Conservation (phyloP, 1,284 basidiomycete genomes). For the Boletellus deceptivus region DNA sequence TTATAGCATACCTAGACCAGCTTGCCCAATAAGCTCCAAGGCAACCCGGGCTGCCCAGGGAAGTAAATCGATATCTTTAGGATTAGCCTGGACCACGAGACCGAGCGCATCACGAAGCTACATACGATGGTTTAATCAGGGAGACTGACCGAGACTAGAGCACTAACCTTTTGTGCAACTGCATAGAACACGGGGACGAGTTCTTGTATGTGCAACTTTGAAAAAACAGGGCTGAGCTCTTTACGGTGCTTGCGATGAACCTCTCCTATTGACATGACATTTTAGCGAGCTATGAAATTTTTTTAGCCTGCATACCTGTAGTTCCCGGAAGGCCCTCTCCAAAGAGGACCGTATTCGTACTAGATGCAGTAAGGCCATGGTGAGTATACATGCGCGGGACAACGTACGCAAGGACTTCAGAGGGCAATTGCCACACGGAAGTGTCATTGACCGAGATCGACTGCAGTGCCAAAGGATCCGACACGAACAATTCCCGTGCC, state of each 20-base stretch:
- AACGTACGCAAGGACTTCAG: slow-evolving; percentile 10
- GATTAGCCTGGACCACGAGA: slow-evolving; percentile 1
- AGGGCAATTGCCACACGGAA: slow-evolving; percentile 27
- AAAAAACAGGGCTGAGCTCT: slow-evolving; percentile 46
- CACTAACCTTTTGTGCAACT: slow-evolving; percentile 1
- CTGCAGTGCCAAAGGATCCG: slow-evolving; percentile 34
- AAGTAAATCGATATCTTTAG: slow-evolving; percentile 40
- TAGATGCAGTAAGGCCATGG: slow-evolving; percentile 20
- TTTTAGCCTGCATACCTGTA: not conserved
- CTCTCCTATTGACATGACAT: no score
- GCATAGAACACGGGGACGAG: slow-evolving; percentile 39
- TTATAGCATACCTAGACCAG: slow-evolving; percentile 37
- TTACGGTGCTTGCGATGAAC: slow-evolving; percentile 47
- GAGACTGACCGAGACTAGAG: no score
- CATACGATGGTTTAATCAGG: not conserved
- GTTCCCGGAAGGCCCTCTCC: slow-evolving; percentile 13
- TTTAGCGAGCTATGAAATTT: no score
- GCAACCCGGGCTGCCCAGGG: slow-evolving; percentile 48
- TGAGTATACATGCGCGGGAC: slow-evolving; percentile 42
- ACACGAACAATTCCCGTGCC: slow-evolving; percentile 37
- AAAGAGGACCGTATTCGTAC: slow-evolving; percentile 11
- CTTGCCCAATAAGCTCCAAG: slow-evolving; percentile 46
- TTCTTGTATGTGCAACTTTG: slow-evolving; percentile 40
- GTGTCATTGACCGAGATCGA: slow-evolving; percentile 38
- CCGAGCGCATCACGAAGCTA: slow-evolving; percentile 7